Conservation (phyloP, 2,329 filamentous ascomycete genomes). For the Chaetothyriales sp. region DNA sequence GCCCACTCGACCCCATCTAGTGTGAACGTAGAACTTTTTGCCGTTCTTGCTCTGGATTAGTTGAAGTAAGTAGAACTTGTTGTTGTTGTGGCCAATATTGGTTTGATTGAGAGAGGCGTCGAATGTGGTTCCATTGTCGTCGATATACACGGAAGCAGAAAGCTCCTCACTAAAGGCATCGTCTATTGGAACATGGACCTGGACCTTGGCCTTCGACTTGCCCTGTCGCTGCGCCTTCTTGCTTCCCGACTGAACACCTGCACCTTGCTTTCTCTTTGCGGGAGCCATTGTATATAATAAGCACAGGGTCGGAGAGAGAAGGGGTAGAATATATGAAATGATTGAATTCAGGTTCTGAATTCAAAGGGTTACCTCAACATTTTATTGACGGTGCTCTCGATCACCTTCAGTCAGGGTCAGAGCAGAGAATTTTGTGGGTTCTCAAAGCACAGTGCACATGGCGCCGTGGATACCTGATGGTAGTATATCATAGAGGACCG, state of each 20-base stretch:
- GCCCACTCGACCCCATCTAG: conserved; percentile 66
- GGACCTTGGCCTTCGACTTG: conserved; percentile 27
- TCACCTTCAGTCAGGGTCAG: no score
- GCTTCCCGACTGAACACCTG: not conserved
- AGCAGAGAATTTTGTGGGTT: no score
- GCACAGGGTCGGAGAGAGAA: not conserved
- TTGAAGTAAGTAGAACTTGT: conserved; percentile 72
- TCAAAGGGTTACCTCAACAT: no score
- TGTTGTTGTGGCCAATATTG: conserved; percentile 54
- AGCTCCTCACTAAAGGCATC: conserved; percentile 26
- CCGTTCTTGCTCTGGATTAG: conserved; percentile 29
- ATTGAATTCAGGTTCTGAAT: no score
- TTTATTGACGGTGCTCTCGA: no score
- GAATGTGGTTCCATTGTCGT: conserved; percentile 52
- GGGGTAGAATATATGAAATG: not conserved
- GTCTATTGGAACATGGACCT: conserved; percentile 39
- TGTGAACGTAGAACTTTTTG: conserved; percentile 22
- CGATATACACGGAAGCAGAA: conserved; percentile 49
- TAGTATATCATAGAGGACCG: no score
- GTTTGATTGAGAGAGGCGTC: conserved; percentile 72
- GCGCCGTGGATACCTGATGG: no score
- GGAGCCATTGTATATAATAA: not conserved
- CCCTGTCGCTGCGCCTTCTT: not conserved
- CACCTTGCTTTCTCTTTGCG: not conserved
- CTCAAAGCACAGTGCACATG: no score